phyloP scores from a whole-genome alignment of 2,329 filamentous ascomycete genomes.

The Emericellopsis cladophorae region DNA sequence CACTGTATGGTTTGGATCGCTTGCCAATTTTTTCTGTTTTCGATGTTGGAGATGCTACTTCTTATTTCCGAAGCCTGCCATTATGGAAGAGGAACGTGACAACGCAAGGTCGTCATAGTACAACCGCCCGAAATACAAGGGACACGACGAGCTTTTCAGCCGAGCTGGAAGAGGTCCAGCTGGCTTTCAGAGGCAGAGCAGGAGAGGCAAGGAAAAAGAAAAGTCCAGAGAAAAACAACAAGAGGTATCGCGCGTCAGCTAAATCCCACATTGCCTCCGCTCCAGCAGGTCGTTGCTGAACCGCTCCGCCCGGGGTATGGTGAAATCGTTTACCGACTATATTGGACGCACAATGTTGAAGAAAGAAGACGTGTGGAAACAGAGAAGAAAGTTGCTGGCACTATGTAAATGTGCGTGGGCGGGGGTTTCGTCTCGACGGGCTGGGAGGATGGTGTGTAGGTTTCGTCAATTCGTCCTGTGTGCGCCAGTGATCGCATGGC shows the following conservation, averaged over 20 bases:
- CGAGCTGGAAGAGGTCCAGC: not conserved
- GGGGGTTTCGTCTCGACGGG: no score
- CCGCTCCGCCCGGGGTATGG: not conserved
- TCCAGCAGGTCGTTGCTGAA: not conserved
- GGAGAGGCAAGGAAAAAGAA: not conserved
- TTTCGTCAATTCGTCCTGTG: constrained; percentile 26
- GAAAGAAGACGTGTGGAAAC: not conserved
- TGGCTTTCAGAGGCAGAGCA: not conserved
- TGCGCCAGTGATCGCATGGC: constrained; percentile 21
- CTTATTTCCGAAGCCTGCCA: no score
- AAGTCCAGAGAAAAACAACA: not conserved
- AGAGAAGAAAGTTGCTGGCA: not conserved
- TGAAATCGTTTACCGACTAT: not conserved
- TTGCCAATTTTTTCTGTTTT: no score
- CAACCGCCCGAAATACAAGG: no score
- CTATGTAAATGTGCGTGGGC: not conserved
- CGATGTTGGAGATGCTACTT: no score
- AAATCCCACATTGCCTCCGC: no score
- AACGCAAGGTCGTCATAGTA: no score
- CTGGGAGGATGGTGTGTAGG: not conserved
- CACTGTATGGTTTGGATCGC: no score
- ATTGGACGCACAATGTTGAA: no score
- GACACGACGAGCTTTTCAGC: no score
- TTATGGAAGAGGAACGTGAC: no score
- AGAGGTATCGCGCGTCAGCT: constrained; percentile 2